Conservation (phyloP, 345 rosid species). For the Conringia planisiliqua region DNA sequence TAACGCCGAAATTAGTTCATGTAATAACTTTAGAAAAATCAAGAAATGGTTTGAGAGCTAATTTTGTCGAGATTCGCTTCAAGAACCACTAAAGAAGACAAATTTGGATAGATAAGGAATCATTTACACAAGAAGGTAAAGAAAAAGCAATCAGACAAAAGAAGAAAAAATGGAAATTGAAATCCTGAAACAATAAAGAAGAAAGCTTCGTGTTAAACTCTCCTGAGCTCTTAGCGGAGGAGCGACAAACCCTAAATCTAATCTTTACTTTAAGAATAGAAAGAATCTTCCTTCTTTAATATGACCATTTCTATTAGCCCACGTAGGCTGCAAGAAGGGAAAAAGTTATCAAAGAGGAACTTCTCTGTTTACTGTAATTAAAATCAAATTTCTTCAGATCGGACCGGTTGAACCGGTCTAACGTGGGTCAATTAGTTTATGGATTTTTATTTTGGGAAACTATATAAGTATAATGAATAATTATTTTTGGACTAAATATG, state of each 20-base stretch:
- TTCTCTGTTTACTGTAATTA: background rate
- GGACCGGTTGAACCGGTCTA: background rate
- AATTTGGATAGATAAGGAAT: background rate
- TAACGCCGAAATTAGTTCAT: background rate
- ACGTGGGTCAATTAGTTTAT: background rate
- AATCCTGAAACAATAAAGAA: background rate
- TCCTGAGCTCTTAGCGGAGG: background rate
- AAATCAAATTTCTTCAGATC: background rate
- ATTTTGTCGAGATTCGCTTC: constrained; percentile 6
- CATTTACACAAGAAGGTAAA: background rate
- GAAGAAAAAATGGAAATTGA: background rate
- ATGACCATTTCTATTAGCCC: background rate
- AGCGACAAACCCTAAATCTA: constrained; percentile 22
- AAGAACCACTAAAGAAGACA: background rate
- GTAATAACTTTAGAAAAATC: background rate
- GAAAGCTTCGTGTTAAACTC: constrained; percentile 14
- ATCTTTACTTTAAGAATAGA: background rate
- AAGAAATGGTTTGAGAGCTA: constrained; percentile 11
- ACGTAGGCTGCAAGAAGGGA: background rate
- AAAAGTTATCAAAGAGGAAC: background rate
- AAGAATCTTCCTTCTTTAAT: constrained; percentile 12
- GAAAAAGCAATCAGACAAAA: background rate
- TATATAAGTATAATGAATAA: too few species aligned
- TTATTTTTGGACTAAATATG: too few species aligned
- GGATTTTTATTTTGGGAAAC: too few species aligned